Evolutionary conservation across 2,329 filamentous ascomycete genomes (phyloP), one percentile per base, ranked within the genome.

Genomic region (Endothia cerciana): DNA sequence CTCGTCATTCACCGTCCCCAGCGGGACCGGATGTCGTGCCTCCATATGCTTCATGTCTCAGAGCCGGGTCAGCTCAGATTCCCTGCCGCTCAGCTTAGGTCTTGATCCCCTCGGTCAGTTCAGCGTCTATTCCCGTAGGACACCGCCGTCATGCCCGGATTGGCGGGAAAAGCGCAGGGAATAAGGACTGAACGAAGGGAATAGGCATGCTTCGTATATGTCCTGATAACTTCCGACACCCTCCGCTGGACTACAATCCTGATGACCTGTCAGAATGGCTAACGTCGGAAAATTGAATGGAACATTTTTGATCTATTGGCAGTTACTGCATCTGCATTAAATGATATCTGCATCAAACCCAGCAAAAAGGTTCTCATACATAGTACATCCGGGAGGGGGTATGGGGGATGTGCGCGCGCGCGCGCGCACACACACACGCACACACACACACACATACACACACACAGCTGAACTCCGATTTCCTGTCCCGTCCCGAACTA

Each of bases 401-500:
- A 53, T 55, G 51, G 51, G 28, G 51, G 49, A 33, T 10, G 51
- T 36, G 28, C 51, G 17, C 28, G 30, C 51, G n/a, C 19, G 25
- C 45, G 28, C 15, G 15, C n/a, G 15, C 47, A 49, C 33, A 51
- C 33, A 28, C 43, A 49, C 43, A 36, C 19, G 25, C 45, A 49
- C 15, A 28, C n/a, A 28, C 47, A 49, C 33, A 51, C 33, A 28
- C 43, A 49, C 43, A 47, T 25, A 25, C 19, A 25, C 43, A 49
- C 33, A 51, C 33, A 28, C 43, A 36, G 33, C 25, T 19, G 33
- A 49, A 61, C 59, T 61, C 43, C 59, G 59, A 43, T 40, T 36
- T 28, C 59, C 45, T 19, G 56, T 19, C 22, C 49, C 11, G 6
- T n/a, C 28, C 28, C 11, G 25, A 36, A 55, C 36, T 30, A 55